Evolutionary conservation across 2,329 filamentous ascomycete species (phyloP).

Genomic region (Conoideocrella luteorostrata): DNA sequence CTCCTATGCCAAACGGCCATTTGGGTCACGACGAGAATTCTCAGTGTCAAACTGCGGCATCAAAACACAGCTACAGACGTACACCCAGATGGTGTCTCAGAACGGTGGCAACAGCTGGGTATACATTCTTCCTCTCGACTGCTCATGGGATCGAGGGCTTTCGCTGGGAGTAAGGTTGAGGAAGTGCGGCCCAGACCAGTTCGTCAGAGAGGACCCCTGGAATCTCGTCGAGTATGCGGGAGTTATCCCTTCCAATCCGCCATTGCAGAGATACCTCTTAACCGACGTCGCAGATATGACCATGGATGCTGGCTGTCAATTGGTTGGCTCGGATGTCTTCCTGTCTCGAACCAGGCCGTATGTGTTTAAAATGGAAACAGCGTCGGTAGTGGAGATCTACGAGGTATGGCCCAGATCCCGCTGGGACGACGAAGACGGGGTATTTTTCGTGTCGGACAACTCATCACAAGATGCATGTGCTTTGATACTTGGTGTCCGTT

Average conservation of each 20-base stretch:
- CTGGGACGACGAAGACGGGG: slow-evolving; percentile 1
- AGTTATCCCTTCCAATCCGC: background rate
- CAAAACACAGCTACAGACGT: slow-evolving; percentile 1
- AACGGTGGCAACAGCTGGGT: background rate
- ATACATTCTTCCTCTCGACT: slow-evolving; percentile 1
- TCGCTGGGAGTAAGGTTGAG: background rate
- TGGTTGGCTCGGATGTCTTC: background rate
- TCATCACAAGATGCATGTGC: background rate
- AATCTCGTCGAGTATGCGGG: background rate
- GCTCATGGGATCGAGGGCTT: background rate
- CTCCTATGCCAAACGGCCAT: background rate
- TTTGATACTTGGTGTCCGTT: background rate
- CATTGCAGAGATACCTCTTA: background rate
- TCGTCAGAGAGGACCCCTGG: slow-evolving; percentile 2
- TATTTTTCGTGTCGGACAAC: background rate
- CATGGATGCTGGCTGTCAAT: background rate
- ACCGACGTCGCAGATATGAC: background rate
- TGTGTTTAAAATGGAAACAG: background rate
- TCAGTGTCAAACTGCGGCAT: slow-evolving; percentile 1
- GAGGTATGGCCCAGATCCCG: background rate
- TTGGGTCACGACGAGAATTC: background rate
- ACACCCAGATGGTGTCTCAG: background rate
- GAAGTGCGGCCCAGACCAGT: slow-evolving; percentile 1
- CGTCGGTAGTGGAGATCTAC: background rate
- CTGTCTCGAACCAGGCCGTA: background rate